Base-by-base conservation (phyloP, 176 grass and related monocot genomes). In the Oryza meridionalis region DNA sequence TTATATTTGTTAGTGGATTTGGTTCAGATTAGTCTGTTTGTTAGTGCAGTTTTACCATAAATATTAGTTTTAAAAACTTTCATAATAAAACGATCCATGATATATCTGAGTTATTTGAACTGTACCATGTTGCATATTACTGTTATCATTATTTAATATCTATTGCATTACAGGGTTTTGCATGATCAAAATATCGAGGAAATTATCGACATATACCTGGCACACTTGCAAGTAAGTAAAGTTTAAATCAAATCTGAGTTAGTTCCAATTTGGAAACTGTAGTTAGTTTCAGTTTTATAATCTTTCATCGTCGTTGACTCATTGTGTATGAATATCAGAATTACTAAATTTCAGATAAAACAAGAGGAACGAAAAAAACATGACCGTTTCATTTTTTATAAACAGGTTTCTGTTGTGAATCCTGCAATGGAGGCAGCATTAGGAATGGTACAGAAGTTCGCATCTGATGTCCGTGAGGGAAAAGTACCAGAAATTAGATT, bases 141-240 rank as follows among this genome's bases (percentile, higher is more conserved):
- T 65, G n/a, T 40, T 69, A 38, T 69, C 73, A 21, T 29, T 47
- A 19, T 79, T 69, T 69, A 72, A 68, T 63, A 19, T 77, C n/a
- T 37, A 58, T 72, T 84, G 22, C 31, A 29, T 89, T 68, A 68
- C 79, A 94, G 92, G 87, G 25, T 72, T 80, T 65, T 90, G 26
- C 82, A 86, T 76, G 87, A 87, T 37, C 88, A 61, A 66, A 92
- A 90, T 77, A 95, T 95, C 72, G 96, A 98, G 77, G 96, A 98
- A 84, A 85, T 92, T 77, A 90, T 95, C 66, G 96, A 98, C 61
- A 89, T 91, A 58, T 98, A 98, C 81, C 79, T 98, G 63, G 91
- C 93, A 78, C 92, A 98, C 81, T 88, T 98, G 77, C 96, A 98
- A 90, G 96, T 94, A 88, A 93, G 87, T 85, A 71, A 75, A 72